Percentiles rank a stretch among this genome's conserved stretches.
phyloP scores from a whole-genome alignment of 75 land plant genomes.

The Adiantum capillusveneris region DNA sequence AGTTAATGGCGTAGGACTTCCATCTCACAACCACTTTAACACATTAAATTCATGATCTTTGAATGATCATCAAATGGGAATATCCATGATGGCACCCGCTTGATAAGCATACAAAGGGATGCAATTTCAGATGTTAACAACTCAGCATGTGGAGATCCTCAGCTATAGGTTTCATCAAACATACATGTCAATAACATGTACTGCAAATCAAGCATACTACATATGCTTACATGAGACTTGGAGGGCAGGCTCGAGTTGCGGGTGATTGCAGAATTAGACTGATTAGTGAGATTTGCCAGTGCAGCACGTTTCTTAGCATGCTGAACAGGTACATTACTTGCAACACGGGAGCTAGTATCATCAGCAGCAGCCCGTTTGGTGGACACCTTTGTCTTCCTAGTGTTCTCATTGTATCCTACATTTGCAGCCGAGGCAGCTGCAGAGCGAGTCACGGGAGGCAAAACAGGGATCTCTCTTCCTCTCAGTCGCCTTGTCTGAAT shows the following conservation, averaged over 20 bases:
- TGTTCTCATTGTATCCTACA: not conserved
- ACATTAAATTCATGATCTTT: too few species aligned
- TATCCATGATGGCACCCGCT: too few species aligned
- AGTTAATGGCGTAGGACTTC: too few species aligned
- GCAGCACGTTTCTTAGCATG: constrained; percentile 54
- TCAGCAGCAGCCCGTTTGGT: constrained; percentile 35
- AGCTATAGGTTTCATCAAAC: too few species aligned
- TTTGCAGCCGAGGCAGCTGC: constrained; percentile 1
- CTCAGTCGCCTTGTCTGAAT: not conserved
- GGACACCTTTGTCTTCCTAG: constrained; percentile 1
- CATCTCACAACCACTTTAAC: too few species aligned
- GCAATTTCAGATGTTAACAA: too few species aligned
- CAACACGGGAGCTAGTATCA: not conserved
- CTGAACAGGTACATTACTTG: constrained; percentile 11
- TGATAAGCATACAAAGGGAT: too few species aligned
- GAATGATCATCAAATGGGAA: too few species aligned
- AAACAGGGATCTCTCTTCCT: constrained; percentile 3
- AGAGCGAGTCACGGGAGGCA: not conserved
- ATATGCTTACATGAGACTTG: too few species aligned
- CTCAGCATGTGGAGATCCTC: too few species aligned
- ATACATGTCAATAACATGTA: too few species aligned
- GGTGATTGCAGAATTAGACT: not conserved
- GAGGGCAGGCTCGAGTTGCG: not conserved
- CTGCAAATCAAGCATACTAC: too few species aligned
- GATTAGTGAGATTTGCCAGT: constrained; percentile 46